Base-by-base conservation (phyloP, 257 asterid species). In the Eucommia ulmoides region DNA sequence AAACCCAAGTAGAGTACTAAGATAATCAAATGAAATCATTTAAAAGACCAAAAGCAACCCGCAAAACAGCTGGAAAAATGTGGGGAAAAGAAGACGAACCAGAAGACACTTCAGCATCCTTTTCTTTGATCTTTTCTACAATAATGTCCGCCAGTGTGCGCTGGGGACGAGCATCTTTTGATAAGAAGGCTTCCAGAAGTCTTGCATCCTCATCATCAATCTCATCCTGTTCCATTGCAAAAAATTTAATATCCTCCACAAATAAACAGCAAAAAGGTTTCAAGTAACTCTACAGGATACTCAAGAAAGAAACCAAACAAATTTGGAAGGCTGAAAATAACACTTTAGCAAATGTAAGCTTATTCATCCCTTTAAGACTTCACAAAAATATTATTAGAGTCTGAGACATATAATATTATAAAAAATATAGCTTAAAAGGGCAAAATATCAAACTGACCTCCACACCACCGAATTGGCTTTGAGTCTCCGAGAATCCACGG, bases 81-180 rank as follows among this genome's bases (percentile, higher is more conserved):
- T 6, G 45, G n/a, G 16, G 19, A 9, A 42, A 16, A 16, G 20
- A 10, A 16, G 20, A 42, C n/a, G 53, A 42, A 89, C 98, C 96
- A 56, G 87, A 71, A 61, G 97, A 75, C 72, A 83, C 79, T 60
- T 76, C 82, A 38, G 84, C 82, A 72, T 80, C 86, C 47, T 75
- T 75, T 68, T 82, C 78, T 60, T 80, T 83, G 56, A 81, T 70
- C 73, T 71, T 80, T 65, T 79, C 75, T 49, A 79, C 67, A 16
- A 89, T 81, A 29, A 86, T 62, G 35, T 91, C 94, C 18, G 94
- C 96, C 73, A 89, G 70, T 20, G 94, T 89, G 41, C 70, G 81
- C 48, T 85, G 91, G 18, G 85, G 91, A 20, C 62, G 64, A 49
- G 69, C 63, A 19, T 77, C 87, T 49, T 70, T 77, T 1, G 89